Percentiles rank a stretch among this genome's conserved stretches.
phyloP scores from a whole-genome alignment of 192 early-diverging fungal genomes.

The Linnemannia elongata region DNA sequence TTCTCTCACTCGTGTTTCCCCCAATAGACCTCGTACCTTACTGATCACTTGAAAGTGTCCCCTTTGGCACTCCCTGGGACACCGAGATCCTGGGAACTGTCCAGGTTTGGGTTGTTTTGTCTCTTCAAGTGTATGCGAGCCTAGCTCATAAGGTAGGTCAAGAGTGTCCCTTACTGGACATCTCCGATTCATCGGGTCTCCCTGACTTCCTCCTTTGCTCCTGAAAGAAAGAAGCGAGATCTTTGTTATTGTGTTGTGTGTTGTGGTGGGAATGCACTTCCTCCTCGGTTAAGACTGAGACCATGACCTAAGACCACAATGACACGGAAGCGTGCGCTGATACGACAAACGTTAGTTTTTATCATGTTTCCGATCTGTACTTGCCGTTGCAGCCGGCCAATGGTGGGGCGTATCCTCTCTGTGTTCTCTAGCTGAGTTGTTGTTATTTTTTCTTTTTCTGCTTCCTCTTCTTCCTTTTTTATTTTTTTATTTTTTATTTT shows the following conservation, averaged over 20 bases:
- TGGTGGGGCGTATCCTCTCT: not conserved
- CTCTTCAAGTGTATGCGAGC: no score
- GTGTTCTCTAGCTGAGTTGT: not conserved
- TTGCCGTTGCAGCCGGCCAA: not conserved
- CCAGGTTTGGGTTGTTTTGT: no score
- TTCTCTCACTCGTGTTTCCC: not conserved
- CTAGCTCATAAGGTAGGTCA: no score
- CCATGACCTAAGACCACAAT: not conserved
- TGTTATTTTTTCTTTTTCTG: not conserved
- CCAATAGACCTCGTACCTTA: not conserved
- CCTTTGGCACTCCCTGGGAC: not conserved
- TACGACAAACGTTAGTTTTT: not conserved
- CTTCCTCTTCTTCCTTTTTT: no score
- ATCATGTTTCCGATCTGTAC: not conserved
- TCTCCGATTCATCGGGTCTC: not conserved
- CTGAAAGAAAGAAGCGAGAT: not conserved
- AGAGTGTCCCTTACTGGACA: not conserved
- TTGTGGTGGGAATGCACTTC: not conserved
- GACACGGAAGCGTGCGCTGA: not conserved
- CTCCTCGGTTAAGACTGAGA: not conserved
- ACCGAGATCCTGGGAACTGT: not conserved
- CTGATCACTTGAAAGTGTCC: not conserved
- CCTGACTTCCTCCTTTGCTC: not conserved
- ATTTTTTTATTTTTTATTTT: no score
- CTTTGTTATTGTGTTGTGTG: no score